Evolutionary conservation across 176 grass and related monocot species (phyloP), one percentile per base, ranked within the genome.

Genomic region (Ensete ventricosum): DNA sequence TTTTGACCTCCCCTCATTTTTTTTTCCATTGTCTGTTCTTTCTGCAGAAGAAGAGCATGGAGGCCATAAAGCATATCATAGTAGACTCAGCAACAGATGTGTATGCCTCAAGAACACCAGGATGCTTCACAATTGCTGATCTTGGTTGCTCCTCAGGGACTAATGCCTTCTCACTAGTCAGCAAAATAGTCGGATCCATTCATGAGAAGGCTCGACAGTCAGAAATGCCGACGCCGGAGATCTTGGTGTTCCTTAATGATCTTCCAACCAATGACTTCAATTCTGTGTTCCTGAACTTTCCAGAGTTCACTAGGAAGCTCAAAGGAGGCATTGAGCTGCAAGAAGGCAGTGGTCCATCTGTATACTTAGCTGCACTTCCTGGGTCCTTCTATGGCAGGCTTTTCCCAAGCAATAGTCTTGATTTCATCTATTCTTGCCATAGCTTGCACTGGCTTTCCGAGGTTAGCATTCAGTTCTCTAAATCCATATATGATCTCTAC

Each of bases 241-340:
- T 99, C 88, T 88, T 85, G 14, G 91, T 99, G 72, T 88, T 94
- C 79, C 96, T 99, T 55, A 99, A 99, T 77, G 91, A 99, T 81
- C 88, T 99, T 49, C 91, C 96, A 8, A 91, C 91, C 48, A 99
- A 99, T 77, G 96, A 99, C 85, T 99, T 94, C 86, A 99, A 99
- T 73, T 73, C 91, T 54, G 80, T 91, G 71, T 99, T 99, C 77
- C 82, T 95, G 78, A 91, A 83, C 72, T 73, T 87, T 13, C 83
- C 91, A 53, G 84, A 89, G 72, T 94, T 99, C 79, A 81, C 79
- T 21, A 76, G 74, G 50, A 83, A 75, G 53, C 88, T 94, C 60
- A 86, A 84, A 71, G 55, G 81, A 49, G 76, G 79, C 25, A 75
- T 80, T 62, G 73, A 52, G 77, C 58, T 69, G 52, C 80, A 89